phyloP scores from a whole-genome alignment of 2,329 filamentous ascomycete genomes.

The Thielaviopsis musarum region DNA sequence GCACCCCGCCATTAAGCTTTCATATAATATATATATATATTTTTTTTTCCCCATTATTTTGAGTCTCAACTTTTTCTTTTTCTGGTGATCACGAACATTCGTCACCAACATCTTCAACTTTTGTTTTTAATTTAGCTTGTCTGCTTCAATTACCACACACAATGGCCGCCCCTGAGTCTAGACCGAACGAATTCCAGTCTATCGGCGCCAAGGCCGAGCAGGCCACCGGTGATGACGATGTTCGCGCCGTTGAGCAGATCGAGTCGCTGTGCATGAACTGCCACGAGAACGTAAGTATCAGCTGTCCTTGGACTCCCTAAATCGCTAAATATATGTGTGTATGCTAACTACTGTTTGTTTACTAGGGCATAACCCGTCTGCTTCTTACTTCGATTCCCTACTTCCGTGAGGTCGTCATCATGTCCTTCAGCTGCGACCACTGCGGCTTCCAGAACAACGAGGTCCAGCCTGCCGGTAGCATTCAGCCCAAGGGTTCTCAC shows the following conservation, averaged over 20 bases:
- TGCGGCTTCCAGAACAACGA: conserved; percentile 86
- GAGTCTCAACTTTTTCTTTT: neutral
- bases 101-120: neutral
- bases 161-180: conserved; percentile 22
- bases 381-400: conserved; percentile 87
- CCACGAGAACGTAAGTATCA: conserved; percentile 47
- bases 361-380: conserved; percentile 64
- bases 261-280: conserved; percentile 82
- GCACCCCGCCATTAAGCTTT: conserved; percentile 12
- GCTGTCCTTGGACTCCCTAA: neutral
- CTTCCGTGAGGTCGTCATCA: conserved; percentile 94
- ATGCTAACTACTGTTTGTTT: conserved; percentile 12
- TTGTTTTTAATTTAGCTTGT: neutral
- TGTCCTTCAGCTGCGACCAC: conserved; percentile 87
- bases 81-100: neutral
- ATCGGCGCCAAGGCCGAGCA: conserved; percentile 45
- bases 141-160: conserved; percentile 9
- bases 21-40: conserved; percentile 17
- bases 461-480: conserved; percentile 78
- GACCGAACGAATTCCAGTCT: conserved; percentile 39
- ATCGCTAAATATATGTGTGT: neutral
- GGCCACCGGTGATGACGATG: conserved; percentile 29
- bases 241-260: conserved; percentile 45
- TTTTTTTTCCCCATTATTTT: neutral
- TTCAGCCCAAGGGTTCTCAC: conserved; percentile 74